A percentile compares a stretch with the other conserved stretches of the same genome.
phyloP scores from a whole-genome alignment of 2,329 filamentous ascomycete species.

The Karstenula rhodostoma region DNA sequence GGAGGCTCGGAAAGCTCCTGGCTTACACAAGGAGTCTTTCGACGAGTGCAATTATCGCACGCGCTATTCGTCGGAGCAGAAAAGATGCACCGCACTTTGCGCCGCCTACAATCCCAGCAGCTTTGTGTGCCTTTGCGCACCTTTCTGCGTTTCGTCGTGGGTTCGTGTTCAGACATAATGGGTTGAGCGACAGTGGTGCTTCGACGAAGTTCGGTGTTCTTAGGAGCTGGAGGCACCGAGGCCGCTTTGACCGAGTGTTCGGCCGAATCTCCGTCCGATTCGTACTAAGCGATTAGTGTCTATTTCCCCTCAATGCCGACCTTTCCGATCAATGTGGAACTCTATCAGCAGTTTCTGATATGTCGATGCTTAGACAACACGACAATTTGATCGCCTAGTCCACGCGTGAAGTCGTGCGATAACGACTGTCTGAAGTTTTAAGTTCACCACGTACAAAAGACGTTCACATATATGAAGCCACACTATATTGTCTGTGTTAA shows the following conservation, averaged over 20 bases:
- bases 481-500: too few relatives aligned
- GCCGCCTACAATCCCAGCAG: constrained; percentile 27
- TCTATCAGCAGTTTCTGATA: background rate
- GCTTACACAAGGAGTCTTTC: constrained; percentile 29
- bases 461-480: too few relatives aligned
- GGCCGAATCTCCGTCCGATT: background rate
- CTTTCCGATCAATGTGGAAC: background rate
- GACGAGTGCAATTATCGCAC: constrained; percentile 28
- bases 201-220: background rate
- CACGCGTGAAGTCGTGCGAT: too few relatives aligned
- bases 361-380: too few relatives aligned
- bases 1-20: constrained; percentile 31
- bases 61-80: background rate
- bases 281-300: background rate
- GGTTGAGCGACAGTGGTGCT: background rate
- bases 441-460: too few relatives aligned
- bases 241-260: background rate
- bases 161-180: background rate
- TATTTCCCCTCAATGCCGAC: background rate
- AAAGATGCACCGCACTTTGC: constrained; percentile 24
- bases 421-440: too few relatives aligned
- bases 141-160: constrained; percentile 14
- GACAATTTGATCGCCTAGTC: too few relatives aligned
- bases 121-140: constrained; percentile 27
- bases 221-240: background rate